phyloP scores from a whole-genome alignment of 441 rosid species.

The Cnidoscolus chayamansa region DNA sequence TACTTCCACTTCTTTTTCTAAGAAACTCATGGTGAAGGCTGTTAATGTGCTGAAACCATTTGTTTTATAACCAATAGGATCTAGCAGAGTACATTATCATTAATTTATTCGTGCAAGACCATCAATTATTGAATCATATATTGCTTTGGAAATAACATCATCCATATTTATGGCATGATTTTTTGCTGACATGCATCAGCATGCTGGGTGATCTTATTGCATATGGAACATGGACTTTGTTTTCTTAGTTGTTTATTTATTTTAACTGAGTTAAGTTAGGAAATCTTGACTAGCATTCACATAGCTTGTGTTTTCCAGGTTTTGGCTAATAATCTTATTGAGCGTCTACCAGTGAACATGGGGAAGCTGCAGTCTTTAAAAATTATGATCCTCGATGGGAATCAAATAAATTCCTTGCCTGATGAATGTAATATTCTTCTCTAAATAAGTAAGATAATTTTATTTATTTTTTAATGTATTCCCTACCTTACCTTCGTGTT shows the following conservation, averaged over 20 bases:
- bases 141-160: neutral
- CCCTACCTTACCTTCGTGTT: conserved; percentile 17
- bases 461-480: conserved; percentile 8
- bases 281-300: conserved; percentile 15
- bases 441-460: conserved; percentile 34
- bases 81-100: neutral
- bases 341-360: conserved; percentile 64
- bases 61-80: neutral
- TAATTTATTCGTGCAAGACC: neutral
- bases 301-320: conserved; percentile 42
- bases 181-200: conserved; percentile 5
- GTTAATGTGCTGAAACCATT: neutral
- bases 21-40: neutral
- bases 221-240: conserved; percentile 10
- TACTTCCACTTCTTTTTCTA: neutral
- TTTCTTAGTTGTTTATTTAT: neutral
- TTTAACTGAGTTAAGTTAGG: neutral
- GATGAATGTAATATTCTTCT: conserved; percentile 79
- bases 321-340: conserved; percentile 62
- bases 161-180: neutral
- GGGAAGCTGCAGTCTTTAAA: conserved; percentile 89
- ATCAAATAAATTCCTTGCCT: conserved; percentile 69
- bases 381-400: conserved; percentile 81
- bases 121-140: neutral
- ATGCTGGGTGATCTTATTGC: neutral